Evolutionary conservation across 2,329 filamentous ascomycete species (phyloP).

Genomic region (Cephalotrichum gorgonifer): DNA sequence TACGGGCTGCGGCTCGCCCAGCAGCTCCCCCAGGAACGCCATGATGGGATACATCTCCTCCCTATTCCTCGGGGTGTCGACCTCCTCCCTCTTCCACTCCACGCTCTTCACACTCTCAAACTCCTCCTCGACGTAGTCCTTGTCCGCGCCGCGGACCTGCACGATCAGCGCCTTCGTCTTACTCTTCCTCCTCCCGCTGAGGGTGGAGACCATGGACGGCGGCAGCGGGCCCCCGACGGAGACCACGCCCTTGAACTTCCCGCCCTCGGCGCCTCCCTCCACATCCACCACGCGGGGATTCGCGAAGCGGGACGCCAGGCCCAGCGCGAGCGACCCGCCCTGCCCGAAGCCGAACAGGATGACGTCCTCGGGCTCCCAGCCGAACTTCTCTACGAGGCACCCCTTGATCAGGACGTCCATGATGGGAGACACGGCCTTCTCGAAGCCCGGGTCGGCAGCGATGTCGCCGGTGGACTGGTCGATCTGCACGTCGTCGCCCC

Average conservation of each 20-base stretch:
- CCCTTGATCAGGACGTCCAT: constrained; percentile 38
- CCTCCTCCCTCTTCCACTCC: constrained; percentile 59
- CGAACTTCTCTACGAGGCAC: constrained; percentile 42
- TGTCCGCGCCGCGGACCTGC: constrained; percentile 48
- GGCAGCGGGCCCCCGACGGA: constrained; percentile 53
- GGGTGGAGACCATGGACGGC: constrained; percentile 34
- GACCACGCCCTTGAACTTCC: constrained; percentile 39
- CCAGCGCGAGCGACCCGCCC: constrained; percentile 52
- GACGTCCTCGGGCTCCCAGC: constrained; percentile 49
- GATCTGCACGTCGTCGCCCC: constrained; percentile 56
- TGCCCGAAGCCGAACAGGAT: constrained; percentile 59
- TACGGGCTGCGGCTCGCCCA: constrained; percentile 20
- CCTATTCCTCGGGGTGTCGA: constrained; percentile 71
- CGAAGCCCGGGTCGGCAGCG: constrained; percentile 53
- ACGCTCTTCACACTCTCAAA: constrained; percentile 60
- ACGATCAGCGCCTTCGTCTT: constrained; percentile 53
- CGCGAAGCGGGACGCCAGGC: constrained; percentile 36
- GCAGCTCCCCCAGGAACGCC: constrained; percentile 64
- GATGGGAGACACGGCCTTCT: constrained; percentile 33
- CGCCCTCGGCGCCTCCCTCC: too few relatives aligned
- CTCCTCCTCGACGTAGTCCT: constrained; percentile 52
- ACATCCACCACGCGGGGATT: constrained; percentile 23
- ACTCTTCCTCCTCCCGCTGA: constrained; percentile 39
- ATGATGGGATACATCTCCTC: constrained; percentile 89
- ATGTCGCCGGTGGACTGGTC: constrained; percentile 38